Conservation (phyloP, 176 grass and related monocot genomes). For the Paspalum notatum region DNA sequence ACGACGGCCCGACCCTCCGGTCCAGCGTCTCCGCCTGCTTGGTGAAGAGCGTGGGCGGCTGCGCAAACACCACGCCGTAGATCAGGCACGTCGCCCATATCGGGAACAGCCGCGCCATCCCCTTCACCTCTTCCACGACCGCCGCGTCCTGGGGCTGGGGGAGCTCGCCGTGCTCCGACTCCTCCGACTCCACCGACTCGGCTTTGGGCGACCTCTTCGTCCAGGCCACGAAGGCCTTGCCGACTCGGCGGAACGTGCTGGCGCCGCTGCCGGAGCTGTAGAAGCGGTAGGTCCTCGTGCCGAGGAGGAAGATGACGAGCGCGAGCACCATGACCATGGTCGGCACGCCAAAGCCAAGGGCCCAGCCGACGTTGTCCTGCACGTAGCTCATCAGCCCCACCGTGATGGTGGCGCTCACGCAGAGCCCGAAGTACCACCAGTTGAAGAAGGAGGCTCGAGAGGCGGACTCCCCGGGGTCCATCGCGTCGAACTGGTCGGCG, state of each 20-base stretch:
- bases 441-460: constrained; percentile 69
- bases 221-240: neutral
- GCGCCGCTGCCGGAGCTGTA: neutral
- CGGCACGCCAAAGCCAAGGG: constrained; percentile 56
- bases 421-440: constrained; percentile 63
- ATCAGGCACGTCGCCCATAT: constrained; percentile 49
- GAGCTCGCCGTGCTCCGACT: neutral
- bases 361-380: constrained; percentile 68
- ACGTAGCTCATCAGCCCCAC: constrained; percentile 51
- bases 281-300: constrained; percentile 56
- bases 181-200: neutral
- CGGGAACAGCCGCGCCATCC: constrained; percentile 40
- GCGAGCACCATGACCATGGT: constrained; percentile 46
- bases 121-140: constrained; percentile 24
- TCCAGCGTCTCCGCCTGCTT: constrained; percentile 60
- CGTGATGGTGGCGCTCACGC: constrained; percentile 28
- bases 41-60: constrained; percentile 54
- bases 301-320: constrained; percentile 54
- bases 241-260: neutral
- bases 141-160: neutral
- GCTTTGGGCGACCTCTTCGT: neutral
- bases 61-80: constrained; percentile 43
- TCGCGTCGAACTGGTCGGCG: constrained; percentile 64
- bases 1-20: constrained; percentile 15
- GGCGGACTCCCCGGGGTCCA: constrained; percentile 37